These are phyloP conservation scores for Phytophthora parvispora DNA, from an alignment of 352 stramenopile genomes.

Conservation along the genomic window DNA sequence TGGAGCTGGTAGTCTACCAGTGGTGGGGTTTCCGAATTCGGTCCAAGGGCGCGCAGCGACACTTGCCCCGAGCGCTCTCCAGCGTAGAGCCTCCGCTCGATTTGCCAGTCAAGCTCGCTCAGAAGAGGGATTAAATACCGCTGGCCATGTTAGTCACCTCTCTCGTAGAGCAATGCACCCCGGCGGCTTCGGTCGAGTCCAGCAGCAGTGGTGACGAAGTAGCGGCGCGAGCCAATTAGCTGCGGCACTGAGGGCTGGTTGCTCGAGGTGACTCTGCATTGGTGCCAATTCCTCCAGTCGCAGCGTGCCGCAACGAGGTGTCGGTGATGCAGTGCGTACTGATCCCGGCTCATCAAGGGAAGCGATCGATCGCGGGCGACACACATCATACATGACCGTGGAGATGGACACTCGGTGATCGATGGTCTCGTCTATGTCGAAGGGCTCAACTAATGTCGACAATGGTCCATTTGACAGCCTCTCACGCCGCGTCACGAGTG, in stretches of 20 bases:
- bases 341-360: background rate
- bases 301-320: background rate
- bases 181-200: background rate
- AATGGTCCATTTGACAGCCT: constrained; percentile 30
- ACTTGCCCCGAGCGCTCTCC: too few relatives aligned
- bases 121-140: background rate
- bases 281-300: constrained; percentile 24
- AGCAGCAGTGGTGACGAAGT: constrained; percentile 2
- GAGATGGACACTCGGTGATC: constrained; percentile 17
- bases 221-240: constrained; percentile 3
- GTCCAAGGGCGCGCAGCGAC: background rate
- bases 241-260: background rate
- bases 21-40: constrained; percentile 7
- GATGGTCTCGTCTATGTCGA: constrained; percentile 2
- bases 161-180: background rate
- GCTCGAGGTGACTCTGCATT: constrained; percentile 10
- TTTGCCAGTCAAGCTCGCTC: background rate
- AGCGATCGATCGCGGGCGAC: background rate
- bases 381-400: constrained; percentile 19
- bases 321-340: background rate
- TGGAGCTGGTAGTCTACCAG: background rate
- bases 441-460: constrained; percentile 3
- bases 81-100: background rate
- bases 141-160: constrained; percentile 2
- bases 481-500: constrained; percentile 12